Conservation (phyloP, 2,329 filamentous ascomycete species). For the Scedosporium dehoogii region DNA sequence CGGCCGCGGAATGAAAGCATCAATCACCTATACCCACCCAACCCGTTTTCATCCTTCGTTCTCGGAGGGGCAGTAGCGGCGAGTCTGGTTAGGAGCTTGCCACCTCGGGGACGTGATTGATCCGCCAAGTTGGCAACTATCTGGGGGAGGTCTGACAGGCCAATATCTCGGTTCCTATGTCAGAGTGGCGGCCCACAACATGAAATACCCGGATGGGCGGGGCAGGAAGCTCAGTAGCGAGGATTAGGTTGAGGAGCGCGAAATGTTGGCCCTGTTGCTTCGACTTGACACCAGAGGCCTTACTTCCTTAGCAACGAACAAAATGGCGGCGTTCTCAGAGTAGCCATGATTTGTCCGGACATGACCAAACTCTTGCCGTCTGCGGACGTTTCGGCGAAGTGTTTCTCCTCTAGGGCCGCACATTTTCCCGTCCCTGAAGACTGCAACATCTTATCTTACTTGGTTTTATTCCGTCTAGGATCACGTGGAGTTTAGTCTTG, state of each 20-base stretch:
- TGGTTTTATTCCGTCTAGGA: too few relatives aligned
- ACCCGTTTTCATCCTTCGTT: neutral
- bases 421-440: too few relatives aligned
- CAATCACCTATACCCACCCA: neutral
- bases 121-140: too few relatives aligned
- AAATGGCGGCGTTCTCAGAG: too few relatives aligned
- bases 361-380: too few relatives aligned
- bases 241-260: neutral
- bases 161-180: neutral
- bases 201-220: neutral
- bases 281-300: too few relatives aligned
- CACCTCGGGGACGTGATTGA: neutral
- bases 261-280: neutral
- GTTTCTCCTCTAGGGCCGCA: too few relatives aligned
- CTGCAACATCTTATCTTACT: too few relatives aligned
- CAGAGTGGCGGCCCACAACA: neutral
- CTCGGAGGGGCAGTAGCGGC: neutral
- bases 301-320: too few relatives aligned
- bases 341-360: too few relatives aligned
- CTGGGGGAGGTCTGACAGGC: neutral
- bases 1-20: neutral
- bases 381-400: too few relatives aligned
- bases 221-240: neutral
- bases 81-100: neutral
- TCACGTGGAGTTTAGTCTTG: too few relatives aligned